A percentile compares a stretch with the other conserved stretches of the same genome.
These are phyloP conservation scores for Suillus ampliporus DNA, from an alignment of 768 basidiomycete genomes.

Conservation along the genomic window DNA sequence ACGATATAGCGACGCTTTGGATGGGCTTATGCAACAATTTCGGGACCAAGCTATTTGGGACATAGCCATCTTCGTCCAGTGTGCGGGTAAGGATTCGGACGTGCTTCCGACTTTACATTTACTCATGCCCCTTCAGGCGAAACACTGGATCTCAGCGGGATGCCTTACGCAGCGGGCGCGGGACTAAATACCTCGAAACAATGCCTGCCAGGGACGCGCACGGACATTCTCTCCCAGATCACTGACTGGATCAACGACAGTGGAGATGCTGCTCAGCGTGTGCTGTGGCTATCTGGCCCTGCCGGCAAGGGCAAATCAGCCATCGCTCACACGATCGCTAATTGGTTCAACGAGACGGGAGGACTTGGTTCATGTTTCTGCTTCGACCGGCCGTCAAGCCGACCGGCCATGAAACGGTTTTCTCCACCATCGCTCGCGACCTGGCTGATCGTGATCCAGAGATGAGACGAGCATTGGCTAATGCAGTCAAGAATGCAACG, in stretches of 20 bases:
- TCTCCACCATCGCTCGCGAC: constrained; percentile 37
- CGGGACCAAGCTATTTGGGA: neutral
- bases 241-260: constrained; percentile 18
- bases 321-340: constrained; percentile 26
- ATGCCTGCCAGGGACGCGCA: constrained; percentile 24
- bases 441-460: constrained; percentile 22
- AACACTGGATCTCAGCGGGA: constrained; percentile 6
- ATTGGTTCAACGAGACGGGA: constrained; percentile 14
- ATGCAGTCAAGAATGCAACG: neutral
- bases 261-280: neutral
- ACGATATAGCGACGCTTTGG: neutral
- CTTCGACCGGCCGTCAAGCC: constrained; percentile 21
- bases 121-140: neutral
- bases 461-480: neutral
- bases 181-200: constrained; percentile 4
- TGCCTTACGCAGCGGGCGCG: constrained; percentile 8
- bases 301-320: constrained; percentile 38
- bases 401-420: constrained; percentile 20
- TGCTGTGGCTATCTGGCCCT: constrained; percentile 21
- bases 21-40: constrained; percentile 7
- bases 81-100: neutral
- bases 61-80: neutral
- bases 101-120: neutral
- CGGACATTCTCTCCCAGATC: constrained; percentile 19
- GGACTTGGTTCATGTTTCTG: constrained; percentile 27